Evolutionary conservation across 2,329 filamentous ascomycete genomes (phyloP), one percentile per base, ranked within the genome.

Genomic region (Cladophialophora yegresii): DNA sequence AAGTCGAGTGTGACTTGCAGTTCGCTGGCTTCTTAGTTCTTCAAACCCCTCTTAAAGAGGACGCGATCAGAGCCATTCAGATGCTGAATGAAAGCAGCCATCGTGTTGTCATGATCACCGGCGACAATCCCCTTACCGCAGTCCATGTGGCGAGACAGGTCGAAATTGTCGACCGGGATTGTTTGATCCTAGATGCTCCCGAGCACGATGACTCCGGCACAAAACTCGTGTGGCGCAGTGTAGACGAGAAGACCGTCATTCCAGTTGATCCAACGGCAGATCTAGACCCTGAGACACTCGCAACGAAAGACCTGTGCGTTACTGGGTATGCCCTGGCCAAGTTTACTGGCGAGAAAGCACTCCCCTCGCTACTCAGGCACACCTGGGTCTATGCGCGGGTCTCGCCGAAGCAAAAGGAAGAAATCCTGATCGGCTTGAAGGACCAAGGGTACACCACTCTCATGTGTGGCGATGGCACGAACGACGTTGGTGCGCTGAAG

Each of bases 1-100:
- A 93, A 61, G 90, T 98, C 22, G 95, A 99, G 76, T 85, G 86
- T 55, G 87, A 89, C 26, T 81, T 99, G 55, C 87, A 84, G 22
- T 99, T 99, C 78, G 95, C 95, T 65, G 95, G 95, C 64, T 99
- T 99, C 81, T 82, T 99, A 67, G 92, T 99, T 58, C 83, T 99
- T 32, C 93, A 97, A 77, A 97, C 92, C 73, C 95, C 95, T 4
- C 83, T 99, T 63, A 99, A 99, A 80, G 93, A 96, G 28, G 95
- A 99, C 76, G 95, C 95, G 54, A 90, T 96, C 79, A 89, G 95
- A 76, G 88, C 95, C 45, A 91, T 99, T 47, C 91, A 90, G 70
- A 97, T 98, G 92, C 85, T 99, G 72, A 99, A 97, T 75, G 95
- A 99, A 81, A 98, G 93, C 78, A 98, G 93, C 79, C 95, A 99